Conservation (phyloP, 495 filamentous ascomycete species). For the Aspergillus mulundensis region DNA sequence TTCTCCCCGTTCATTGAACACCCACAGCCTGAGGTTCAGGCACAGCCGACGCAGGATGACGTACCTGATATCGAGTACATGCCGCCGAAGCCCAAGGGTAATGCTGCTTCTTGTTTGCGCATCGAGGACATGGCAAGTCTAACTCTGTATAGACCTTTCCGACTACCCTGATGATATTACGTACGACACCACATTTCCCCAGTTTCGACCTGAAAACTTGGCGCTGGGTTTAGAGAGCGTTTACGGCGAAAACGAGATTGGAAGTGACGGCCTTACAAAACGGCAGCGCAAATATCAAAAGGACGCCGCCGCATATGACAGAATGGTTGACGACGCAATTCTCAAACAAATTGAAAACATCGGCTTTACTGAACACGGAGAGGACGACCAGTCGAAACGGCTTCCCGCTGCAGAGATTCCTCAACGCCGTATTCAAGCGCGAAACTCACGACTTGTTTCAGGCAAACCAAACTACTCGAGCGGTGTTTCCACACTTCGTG, state of each 20-base stretch:
- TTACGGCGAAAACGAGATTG: conserved; percentile 58
- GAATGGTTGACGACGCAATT: conserved; percentile 56
- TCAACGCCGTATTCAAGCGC: conserved; percentile 21
- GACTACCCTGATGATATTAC: conserved; percentile 76
- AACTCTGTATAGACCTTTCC: conserved; percentile 52
- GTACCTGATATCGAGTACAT: conserved; percentile 72
- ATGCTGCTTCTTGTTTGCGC: conserved; percentile 4
- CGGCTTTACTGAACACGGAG: conserved; percentile 43
- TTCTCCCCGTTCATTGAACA: conserved; percentile 36
- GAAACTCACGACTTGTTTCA: conserved; percentile 28
- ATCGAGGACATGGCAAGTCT: conserved; percentile 22
- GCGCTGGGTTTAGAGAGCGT: conserved; percentile 59
- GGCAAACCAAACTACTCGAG: conserved; percentile 21
- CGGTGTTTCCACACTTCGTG: conserved; percentile 42
- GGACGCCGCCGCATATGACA: conserved; percentile 38
- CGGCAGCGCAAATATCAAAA: conserved; percentile 59
- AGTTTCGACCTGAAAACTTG: conserved; percentile 59
- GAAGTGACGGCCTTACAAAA: conserved; percentile 64
- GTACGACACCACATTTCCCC: conserved; percentile 49
- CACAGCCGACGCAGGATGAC: conserved; percentile 50
- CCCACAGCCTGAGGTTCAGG: conserved; percentile 27
- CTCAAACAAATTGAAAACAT: conserved; percentile 57
- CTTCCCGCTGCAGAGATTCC: conserved; percentile 9
- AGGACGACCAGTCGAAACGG: conserved; percentile 23
- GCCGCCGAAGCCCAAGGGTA: conserved; percentile 60